Evolutionary conservation across 2,329 filamentous ascomycete genomes (phyloP).

Genomic region (Cladosporium sp.): DNA sequence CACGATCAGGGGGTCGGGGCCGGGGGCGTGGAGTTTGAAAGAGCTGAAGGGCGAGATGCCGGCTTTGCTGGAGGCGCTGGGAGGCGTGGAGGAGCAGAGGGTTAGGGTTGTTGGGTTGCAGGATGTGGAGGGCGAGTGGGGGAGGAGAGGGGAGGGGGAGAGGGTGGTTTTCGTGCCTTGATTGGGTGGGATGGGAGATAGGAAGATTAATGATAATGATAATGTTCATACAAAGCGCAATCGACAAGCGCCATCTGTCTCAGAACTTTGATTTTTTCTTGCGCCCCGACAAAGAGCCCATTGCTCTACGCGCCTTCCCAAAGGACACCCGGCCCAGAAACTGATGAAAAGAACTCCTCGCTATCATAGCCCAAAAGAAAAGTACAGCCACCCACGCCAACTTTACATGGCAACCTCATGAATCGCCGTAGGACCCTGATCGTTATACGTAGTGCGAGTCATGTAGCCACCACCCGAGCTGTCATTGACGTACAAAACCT

Average conservation of each 20-base stretch:
- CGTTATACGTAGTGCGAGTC: slow-evolving; percentile 64
- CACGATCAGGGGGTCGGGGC: slow-evolving; percentile 33
- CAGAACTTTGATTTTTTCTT: too few species aligned
- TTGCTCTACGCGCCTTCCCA: too few species aligned
- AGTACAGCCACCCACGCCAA: too few species aligned
- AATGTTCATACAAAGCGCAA: too few species aligned
- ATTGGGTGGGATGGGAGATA: too few species aligned
- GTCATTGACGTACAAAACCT: slow-evolving; percentile 67
- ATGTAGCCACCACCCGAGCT: slow-evolving; percentile 64
- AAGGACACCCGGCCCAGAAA: too few species aligned
- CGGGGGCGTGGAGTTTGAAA: slow-evolving; percentile 25
- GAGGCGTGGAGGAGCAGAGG: slow-evolving; percentile 20
- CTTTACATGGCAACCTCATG: slow-evolving; percentile 46
- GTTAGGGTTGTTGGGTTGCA: slow-evolving; percentile 22
- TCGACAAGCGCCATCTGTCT: too few species aligned
- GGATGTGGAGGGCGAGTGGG: slow-evolving; percentile 26
- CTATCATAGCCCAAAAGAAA: too few species aligned
- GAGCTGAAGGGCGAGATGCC: slow-evolving; percentile 21
- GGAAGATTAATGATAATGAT: too few species aligned
- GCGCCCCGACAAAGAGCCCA: too few species aligned
- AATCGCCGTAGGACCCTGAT: slow-evolving; percentile 60
- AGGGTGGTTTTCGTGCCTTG: slow-evolving; percentile 8
- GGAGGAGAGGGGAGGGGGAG: slow-evolving; percentile 16
- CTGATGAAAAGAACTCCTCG: too few species aligned
- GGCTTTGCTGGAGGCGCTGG: slow-evolving; percentile 20